A percentile compares a stretch with the other conserved stretches of the same genome.
Evolutionary conservation across 768 basidiomycete species (phyloP).

Genomic region (Coprinopsis cinerea): DNA sequence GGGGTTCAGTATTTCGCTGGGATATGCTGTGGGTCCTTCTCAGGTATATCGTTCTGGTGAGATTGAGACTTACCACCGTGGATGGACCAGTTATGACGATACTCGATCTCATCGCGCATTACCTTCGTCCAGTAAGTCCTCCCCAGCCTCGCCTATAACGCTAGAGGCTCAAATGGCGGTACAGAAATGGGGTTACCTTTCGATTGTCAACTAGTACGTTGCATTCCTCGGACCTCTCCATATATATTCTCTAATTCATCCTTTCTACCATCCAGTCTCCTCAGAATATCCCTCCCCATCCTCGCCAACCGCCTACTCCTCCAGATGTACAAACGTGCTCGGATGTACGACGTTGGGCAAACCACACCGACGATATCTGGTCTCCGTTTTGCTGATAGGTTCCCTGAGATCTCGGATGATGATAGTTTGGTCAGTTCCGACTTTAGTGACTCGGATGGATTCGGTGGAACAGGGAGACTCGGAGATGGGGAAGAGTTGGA

Average conservation of each 20-base stretch:
- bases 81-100: not conserved
- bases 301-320: not conserved
- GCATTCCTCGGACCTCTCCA: not conserved
- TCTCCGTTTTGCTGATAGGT: not conserved
- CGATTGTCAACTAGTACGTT: not conserved
- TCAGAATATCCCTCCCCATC: not conserved
- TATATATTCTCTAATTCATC: not conserved
- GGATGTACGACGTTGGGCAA: not conserved
- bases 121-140: not conserved
- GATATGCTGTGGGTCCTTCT: not conserved
- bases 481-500: too few species aligned
- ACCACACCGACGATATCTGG: not conserved
- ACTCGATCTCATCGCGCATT: not conserved
- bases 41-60: not conserved
- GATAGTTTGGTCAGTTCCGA: too few species aligned
- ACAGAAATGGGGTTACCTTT: not conserved
- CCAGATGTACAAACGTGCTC: not conserved
- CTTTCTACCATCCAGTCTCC: not conserved
- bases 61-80: too few species aligned
- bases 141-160: not conserved
- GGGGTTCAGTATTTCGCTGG: not conserved
- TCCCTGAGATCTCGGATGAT: not conserved
- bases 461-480: too few species aligned
- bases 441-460: too few species aligned
- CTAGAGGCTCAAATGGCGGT: not conserved